phyloP scores from a whole-genome alignment of 2,329 filamentous ascomycete genomes.

The Emergomyces africanus region DNA sequence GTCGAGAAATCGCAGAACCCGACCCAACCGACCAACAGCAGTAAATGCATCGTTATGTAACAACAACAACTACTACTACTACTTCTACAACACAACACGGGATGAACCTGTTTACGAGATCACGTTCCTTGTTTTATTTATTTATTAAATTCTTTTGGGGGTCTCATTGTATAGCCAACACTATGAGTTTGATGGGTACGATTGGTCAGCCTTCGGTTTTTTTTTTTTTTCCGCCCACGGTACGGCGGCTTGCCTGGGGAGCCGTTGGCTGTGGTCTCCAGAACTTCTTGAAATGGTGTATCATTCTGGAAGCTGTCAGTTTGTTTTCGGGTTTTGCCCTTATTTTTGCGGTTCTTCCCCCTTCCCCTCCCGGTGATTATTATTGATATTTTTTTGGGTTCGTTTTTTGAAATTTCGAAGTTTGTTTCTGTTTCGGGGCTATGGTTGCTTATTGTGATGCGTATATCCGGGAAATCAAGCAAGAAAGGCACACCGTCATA shows the following conservation, averaged over 20 bases:
- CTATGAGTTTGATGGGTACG: not conserved
- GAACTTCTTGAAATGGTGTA: not conserved
- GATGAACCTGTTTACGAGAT: not conserved
- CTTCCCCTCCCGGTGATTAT: not conserved
- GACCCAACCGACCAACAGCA: constrained; percentile 63
- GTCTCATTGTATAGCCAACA: not conserved
- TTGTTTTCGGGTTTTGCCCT: not conserved
- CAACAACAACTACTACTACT: not conserved
- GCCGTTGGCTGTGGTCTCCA: too few species aligned
- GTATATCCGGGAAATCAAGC: not conserved
- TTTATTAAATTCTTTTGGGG: not conserved
- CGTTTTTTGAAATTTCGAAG: not conserved
- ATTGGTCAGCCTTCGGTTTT: not conserved
- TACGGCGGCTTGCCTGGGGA: too few species aligned
- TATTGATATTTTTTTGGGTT: not conserved
- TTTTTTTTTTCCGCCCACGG: not conserved
- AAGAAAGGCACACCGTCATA: not conserved
- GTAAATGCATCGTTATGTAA: constrained; percentile 79
- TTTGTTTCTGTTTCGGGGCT: not conserved
- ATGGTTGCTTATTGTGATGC: not conserved
- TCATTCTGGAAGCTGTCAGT: not conserved
- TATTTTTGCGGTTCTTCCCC: too few species aligned
- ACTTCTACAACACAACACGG: too few species aligned
- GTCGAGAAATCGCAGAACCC: constrained; percentile 93
- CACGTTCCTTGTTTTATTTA: not conserved